Percentiles rank a stretch among this genome's conserved stretches.
Evolutionary conservation across 345 rosid genomes (phyloP).

Genomic region (Excoecaria agallocha): DNA sequence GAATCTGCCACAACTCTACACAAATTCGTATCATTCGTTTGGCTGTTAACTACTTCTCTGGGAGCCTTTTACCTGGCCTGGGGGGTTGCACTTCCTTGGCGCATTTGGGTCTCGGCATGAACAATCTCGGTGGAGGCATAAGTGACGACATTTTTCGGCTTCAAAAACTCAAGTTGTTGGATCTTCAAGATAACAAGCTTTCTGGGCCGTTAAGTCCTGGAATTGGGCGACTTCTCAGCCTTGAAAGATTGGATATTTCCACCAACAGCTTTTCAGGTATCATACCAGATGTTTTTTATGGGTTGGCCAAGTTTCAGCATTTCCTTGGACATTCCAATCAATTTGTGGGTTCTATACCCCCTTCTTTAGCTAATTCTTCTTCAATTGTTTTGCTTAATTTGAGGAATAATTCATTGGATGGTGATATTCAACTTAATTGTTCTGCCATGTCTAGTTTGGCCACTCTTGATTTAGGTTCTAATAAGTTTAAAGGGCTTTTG

Average conservation of each 20-base stretch:
- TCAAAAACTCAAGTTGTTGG: conserved; percentile 35
- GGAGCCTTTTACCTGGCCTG: conserved; percentile 42
- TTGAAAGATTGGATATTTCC: conserved; percentile 58
- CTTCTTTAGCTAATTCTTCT: conserved; percentile 51
- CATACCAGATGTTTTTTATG: conserved; percentile 58
- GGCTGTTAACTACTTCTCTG: conserved; percentile 56
- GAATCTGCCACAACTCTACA: conserved; percentile 49
- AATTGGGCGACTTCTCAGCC: conserved; percentile 43
- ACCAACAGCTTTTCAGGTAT: conserved; percentile 47
- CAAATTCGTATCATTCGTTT: conserved; percentile 32
- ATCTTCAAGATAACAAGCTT: conserved; percentile 51
- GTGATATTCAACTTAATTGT: conserved; percentile 53
- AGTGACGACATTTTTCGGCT: conserved; percentile 50
- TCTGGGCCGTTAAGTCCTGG: conserved; percentile 45
- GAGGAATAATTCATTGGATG: conserved; percentile 67
- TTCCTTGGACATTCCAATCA: conserved; percentile 50
- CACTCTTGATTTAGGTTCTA: conserved; percentile 68
- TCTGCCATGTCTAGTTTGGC: conserved; percentile 49
- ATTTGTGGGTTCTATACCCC: conserved; percentile 58
- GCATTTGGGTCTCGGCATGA: conserved; percentile 59
- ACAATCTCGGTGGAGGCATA: conserved; percentile 52
- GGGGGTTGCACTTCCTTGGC: conserved; percentile 45
- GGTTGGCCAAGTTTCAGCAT: conserved; percentile 30
- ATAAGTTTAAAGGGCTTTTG: conserved; percentile 47
- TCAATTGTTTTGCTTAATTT: conserved; percentile 52